phyloP scores from a whole-genome alignment of 2,329 filamentous ascomycete genomes.

The Clonostachys solani region DNA sequence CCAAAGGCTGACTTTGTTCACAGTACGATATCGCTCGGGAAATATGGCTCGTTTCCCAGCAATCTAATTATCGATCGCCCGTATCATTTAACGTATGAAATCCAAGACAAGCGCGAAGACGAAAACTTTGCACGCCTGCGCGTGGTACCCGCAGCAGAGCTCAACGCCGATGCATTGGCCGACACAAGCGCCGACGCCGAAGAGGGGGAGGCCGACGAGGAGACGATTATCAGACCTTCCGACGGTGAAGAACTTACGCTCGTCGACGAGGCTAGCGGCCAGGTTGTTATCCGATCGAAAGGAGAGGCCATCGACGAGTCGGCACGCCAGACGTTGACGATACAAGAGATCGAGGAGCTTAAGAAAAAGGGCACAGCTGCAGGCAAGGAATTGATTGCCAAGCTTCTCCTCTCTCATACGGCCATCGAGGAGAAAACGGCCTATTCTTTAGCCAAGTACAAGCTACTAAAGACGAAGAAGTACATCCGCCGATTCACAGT shows the following conservation, averaged over 20 bases:
- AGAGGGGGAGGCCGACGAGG: conserved; percentile 29
- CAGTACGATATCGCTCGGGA: conserved; percentile 83
- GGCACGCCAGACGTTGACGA: conserved; percentile 71
- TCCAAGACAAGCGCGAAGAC: conserved; percentile 65
- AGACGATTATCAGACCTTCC: conserved; percentile 22
- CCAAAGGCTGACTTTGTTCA: conserved; percentile 12
- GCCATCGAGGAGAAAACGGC: conserved; percentile 90
- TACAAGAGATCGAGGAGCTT: conserved; percentile 71
- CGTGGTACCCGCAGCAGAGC: conserved; percentile 73
- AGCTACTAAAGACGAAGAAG: conserved; percentile 88
- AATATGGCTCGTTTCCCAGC: conserved; percentile 86
- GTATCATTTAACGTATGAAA: conserved; percentile 86
- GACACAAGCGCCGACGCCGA: conserved; percentile 24
- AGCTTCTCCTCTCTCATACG: conserved; percentile 83
- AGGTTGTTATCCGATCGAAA: conserved; percentile 48
- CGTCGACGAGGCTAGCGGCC: conserved; percentile 31
- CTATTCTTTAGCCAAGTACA: conserved; percentile 94
- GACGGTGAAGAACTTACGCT: conserved; percentile 37
- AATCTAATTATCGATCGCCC: conserved; percentile 90
- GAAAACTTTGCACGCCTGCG: conserved; percentile 67
- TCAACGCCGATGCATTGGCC: conserved; percentile 74
- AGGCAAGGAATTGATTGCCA: conserved; percentile 88
- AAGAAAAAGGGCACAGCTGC: conserved; percentile 71
- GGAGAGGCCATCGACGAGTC: conserved; percentile 56
- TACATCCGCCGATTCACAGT: conserved; percentile 86